Evolutionary conservation across 2,329 filamentous ascomycete species (phyloP).

Genomic region (Fusarium staphyleae): DNA sequence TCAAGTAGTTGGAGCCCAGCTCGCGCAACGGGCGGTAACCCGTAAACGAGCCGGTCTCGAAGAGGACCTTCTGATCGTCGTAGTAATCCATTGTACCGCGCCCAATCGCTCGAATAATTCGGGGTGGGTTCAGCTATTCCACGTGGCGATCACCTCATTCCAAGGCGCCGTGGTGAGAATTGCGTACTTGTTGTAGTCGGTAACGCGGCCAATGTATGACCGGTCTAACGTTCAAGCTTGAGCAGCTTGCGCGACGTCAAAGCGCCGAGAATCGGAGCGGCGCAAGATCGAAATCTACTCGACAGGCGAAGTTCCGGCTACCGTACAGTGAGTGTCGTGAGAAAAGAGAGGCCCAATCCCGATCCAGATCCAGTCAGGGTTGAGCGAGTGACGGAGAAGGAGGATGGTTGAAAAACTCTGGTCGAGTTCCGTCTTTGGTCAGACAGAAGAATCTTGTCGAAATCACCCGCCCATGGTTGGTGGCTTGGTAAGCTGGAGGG

Average conservation of each 20-base stretch:
- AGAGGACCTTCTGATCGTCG: slow-evolving; percentile 55
- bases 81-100: slow-evolving; percentile 42
- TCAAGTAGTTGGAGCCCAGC: slow-evolving; percentile 68
- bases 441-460: slow-evolving; percentile 31
- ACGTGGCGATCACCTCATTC: slow-evolving; percentile 54
- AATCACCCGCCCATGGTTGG: slow-evolving; percentile 26
- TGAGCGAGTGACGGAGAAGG: slow-evolving; percentile 4
- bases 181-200: slow-evolving; percentile 14
- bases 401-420: slow-evolving; percentile 1
- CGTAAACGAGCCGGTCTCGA: slow-evolving; percentile 67
- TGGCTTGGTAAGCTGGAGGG: slow-evolving; percentile 29
- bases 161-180: slow-evolving; percentile 13
- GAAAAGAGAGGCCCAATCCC: not conserved
- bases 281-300: slow-evolving; percentile 15
- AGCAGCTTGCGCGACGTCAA: slow-evolving; percentile 34
- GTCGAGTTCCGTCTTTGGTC: slow-evolving; percentile 27
- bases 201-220: slow-evolving; percentile 24
- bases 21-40: slow-evolving; percentile 60
- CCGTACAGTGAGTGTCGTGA: not conserved
- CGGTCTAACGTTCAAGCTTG: slow-evolving; percentile 10
- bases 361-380: slow-evolving; percentile 17
- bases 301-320: slow-evolving; percentile 1
- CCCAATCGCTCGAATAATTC: slow-evolving; percentile 12
- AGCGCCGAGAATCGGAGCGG: slow-evolving; percentile 13
- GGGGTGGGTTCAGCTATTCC: slow-evolving; percentile 46